These are phyloP conservation scores for Pugionium dolabratum DNA, from an alignment of 345 rosid genomes.

Conservation along the genomic window DNA sequence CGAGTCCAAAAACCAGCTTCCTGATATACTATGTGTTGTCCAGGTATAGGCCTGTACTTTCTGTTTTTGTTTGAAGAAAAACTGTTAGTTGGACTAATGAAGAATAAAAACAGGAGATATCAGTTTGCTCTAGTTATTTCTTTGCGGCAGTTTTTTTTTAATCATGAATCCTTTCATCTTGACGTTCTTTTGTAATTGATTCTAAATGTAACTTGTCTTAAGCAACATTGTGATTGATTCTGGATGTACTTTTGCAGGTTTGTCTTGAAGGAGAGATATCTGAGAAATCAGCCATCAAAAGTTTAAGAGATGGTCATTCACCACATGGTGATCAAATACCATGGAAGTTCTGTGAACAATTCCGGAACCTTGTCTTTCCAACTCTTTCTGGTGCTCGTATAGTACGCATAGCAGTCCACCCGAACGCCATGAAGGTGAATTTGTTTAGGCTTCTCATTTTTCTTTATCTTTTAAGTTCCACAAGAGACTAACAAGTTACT, in stretches of 20 bases:
- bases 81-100: background rate
- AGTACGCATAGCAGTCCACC: slow-evolving; percentile 96
- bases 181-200: slow-evolving; percentile 21
- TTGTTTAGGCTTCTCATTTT: slow-evolving; percentile 25
- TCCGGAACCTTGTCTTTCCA: slow-evolving; percentile 77
- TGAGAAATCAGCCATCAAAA: slow-evolving; percentile 66
- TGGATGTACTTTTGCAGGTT: slow-evolving; percentile 51
- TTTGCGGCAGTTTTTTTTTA: slow-evolving; percentile 5
- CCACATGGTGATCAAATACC: slow-evolving; percentile 97
- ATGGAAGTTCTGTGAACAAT: slow-evolving; percentile 94
- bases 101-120: slow-evolving; percentile 3
- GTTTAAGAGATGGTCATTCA: slow-evolving; percentile 74
- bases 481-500: slow-evolving; percentile 22
- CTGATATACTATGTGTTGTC: slow-evolving; percentile 89
- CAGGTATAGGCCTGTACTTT: slow-evolving; percentile 55
- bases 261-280: slow-evolving; percentile 94
- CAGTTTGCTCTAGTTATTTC: slow-evolving; percentile 11
- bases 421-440: slow-evolving; percentile 87
- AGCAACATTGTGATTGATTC: slow-evolving; percentile 8
- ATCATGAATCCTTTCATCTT: slow-evolving; percentile 4
- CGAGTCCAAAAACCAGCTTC: slow-evolving; percentile 85
- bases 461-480: slow-evolving; percentile 4
- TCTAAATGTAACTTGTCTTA: slow-evolving; percentile 20
- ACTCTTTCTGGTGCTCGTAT: slow-evolving; percentile 92
- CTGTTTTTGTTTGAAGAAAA: slow-evolving; percentile 8